These are phyloP conservation scores for Globisporangium takayamanum DNA, from an alignment of 352 stramenopile genomes.

Conservation along the genomic window DNA sequence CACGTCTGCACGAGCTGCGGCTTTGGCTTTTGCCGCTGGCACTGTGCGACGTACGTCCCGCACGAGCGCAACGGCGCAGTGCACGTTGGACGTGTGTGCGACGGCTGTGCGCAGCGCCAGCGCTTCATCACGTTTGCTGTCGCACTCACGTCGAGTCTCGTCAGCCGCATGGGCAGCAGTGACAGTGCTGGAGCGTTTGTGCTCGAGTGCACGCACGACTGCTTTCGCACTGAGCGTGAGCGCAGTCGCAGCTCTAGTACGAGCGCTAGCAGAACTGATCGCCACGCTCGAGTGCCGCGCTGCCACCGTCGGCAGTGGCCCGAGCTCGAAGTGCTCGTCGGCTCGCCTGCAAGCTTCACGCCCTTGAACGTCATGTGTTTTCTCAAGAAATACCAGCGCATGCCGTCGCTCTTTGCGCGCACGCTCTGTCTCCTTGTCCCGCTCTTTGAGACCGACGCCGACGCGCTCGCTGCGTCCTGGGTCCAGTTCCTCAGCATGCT, in stretches of 20 bases:
- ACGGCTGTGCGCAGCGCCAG: slow-evolving; percentile 21
- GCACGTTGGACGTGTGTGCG: slow-evolving; percentile 14
- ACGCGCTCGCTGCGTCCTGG: slow-evolving; percentile 22
- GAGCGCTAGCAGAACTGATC: background rate
- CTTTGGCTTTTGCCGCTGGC: slow-evolving; percentile 21
- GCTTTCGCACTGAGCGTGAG: background rate
- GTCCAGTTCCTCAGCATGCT: slow-evolving; percentile 25
- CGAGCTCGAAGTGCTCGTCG: slow-evolving; percentile 22
- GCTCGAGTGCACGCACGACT: slow-evolving; percentile 3
- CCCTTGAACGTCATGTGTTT: slow-evolving; percentile 29
- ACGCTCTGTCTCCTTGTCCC: slow-evolving; percentile 26
- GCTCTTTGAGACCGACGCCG: slow-evolving; percentile 20
- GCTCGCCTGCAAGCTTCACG: slow-evolving; percentile 18
- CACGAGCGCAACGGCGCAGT: background rate
- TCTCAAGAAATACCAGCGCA: slow-evolving; percentile 23
- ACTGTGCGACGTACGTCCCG: slow-evolving; percentile 20
- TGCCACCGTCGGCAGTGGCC: slow-evolving; percentile 12
- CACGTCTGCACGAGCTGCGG: slow-evolving; percentile 21
- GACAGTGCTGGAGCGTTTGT: background rate
- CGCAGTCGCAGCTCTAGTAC: background rate
- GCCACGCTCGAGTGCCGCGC: background rate
- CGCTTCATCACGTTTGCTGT: slow-evolving; percentile 26
- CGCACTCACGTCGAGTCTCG: slow-evolving; percentile 16
- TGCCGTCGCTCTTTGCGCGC: slow-evolving; percentile 23
- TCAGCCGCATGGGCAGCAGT: background rate